These are phyloP conservation scores for Phaeosphaeria sp. DNA, from an alignment of 2,329 filamentous ascomycete genomes.

Conservation along the genomic window DNA sequence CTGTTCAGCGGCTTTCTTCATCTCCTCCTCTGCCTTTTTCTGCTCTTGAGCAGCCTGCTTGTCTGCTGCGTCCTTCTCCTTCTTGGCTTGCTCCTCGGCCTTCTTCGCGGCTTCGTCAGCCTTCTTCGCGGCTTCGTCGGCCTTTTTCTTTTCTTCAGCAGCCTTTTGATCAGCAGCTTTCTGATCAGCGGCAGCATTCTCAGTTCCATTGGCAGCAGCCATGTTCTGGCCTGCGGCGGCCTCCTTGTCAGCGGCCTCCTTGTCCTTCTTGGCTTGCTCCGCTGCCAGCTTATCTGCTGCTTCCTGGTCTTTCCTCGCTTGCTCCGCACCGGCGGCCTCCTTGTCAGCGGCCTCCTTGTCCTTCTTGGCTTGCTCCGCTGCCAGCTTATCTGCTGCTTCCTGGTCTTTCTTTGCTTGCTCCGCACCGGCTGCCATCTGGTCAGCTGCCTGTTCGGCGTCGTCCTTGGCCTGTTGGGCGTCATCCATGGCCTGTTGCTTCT, in stretches of 20 bases:
- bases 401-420: no score
- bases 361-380: neutral
- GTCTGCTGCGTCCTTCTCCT: conserved; percentile 2
- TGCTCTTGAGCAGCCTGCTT: conserved; percentile 3
- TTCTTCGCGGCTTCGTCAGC: conserved; percentile 5
- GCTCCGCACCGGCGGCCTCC: conserved; percentile 5
- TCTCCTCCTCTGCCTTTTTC: conserved; percentile 3
- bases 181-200: conserved; percentile 7
- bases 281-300: neutral
- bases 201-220: neutral
- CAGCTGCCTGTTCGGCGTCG: neutral
- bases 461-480: neutral
- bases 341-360: conserved; percentile 4
- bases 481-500: conserved; percentile 4
- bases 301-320: conserved; percentile 2
- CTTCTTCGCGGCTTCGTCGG: conserved; percentile 1
- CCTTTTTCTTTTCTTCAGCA: neutral
- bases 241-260: conserved; percentile 3
- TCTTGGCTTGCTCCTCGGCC: conserved; percentile 3
- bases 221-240: conserved; percentile 1
- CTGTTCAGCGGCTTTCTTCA: conserved; percentile 4
- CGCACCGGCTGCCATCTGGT: neutral
- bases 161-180: conserved; percentile 6
- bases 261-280: conserved; percentile 1
- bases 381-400: neutral